Conservation (phyloP, 805 yeast species). For the Wickerhamiella australiensis region DNA sequence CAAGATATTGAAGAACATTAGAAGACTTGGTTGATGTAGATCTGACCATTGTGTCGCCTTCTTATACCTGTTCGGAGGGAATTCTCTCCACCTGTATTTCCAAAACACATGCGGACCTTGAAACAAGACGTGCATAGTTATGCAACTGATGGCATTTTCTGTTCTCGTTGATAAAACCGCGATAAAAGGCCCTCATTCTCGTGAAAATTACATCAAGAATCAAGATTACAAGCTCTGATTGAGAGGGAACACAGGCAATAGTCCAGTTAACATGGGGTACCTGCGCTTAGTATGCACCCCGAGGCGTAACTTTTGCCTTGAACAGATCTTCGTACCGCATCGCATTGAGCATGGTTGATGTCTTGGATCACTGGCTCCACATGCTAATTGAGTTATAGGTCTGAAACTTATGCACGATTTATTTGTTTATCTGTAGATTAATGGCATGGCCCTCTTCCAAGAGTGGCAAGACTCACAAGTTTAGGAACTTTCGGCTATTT, state of each 20-base stretch:
- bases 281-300: not conserved
- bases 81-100: not conserved
- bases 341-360: not conserved
- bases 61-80: not conserved
- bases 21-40: not conserved
- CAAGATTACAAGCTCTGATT: no score
- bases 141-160: not conserved
- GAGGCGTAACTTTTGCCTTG: not conserved
- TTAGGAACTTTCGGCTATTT: not conserved
- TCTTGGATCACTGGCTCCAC: not conserved
- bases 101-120: not conserved
- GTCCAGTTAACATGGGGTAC: not conserved
- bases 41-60: not conserved
- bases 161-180: no score
- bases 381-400: not conserved
- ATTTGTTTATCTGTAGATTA: not conserved
- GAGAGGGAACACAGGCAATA: no score
- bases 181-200: no score
- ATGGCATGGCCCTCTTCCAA: not conserved
- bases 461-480: not conserved
- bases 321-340: not conserved
- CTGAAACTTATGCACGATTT: not conserved
- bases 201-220: not conserved
- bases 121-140: not conserved
- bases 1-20: constrained; percentile 8